Evolutionary conservation across 1,284 basidiomycete genomes (phyloP), one percentile per base, ranked within the genome.

Genomic region (Irpex lacteus): DNA sequence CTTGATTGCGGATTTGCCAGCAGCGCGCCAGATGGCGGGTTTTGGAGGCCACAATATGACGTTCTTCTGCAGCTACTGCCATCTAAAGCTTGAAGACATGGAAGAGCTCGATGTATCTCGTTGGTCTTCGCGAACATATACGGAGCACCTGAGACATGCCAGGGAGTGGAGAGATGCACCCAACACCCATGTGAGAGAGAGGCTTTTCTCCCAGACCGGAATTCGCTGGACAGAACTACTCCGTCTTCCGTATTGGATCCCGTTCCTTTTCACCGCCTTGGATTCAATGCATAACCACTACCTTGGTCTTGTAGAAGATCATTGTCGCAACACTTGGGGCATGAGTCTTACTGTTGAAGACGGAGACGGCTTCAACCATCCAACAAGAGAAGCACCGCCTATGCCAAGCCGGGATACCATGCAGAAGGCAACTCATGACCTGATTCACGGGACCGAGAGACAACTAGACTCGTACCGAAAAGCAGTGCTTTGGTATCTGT

Each of bases 261-360:
- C 77, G 0, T 69, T 72, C 2, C 59, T 59, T 3, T 73, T 71
- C 62, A 67, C 71, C 0, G 67, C 76, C 6, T 67, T 81, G 11
- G 79, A 82, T 59, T 65, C 76, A 0, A 81, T 81, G 79, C 80
- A 81, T 62, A 66, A 67, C n/a, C 68, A 78, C n/a, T 75, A 69
- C 36, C 68, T 78, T 9, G 70, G 73, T 4, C 1, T 49, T 70
- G 8, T 67, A 6, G 34, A 37, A 18, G 26, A 56, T 19, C 77
- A 78, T 58, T 66, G 66, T 53, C 65, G 70, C 3, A 53, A 65
- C 0, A 60, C 76, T 5, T 76, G 75, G 66, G 68, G 72, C 3
- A 71, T 78, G 52, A 68, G 72, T 56, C 55, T 66, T 0, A 15
- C 9, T 4, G n/a, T n/a, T 2, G 44, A 11, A 9, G 44, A 47